A percentile compares a stretch with the other conserved stretches of the same genome.
Evolutionary conservation across 148 eudicot genomes (phyloP).

Genomic region (Rheum nobile): DNA sequence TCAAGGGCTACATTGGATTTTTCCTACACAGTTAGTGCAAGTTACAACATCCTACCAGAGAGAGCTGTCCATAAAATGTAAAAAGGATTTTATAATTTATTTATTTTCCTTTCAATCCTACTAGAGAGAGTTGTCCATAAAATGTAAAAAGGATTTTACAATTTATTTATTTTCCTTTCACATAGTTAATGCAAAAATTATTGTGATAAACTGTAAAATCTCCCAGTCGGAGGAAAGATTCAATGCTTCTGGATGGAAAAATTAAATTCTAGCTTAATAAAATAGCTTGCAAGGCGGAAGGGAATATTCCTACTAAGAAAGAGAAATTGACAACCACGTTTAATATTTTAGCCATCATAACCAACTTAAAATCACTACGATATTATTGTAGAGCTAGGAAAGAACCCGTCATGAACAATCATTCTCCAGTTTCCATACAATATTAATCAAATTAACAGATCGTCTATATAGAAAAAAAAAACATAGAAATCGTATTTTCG

Average conservation of each 20-base stretch:
- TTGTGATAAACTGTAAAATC: neutral
- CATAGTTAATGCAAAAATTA: neutral
- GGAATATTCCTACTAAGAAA: too few species aligned
- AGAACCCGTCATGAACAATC: neutral
- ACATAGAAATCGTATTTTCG: neutral
- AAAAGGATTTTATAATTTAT: neutral
- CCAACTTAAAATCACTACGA: neutral
- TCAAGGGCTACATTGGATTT: slow-evolving; percentile 84
- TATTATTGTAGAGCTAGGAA: neutral
- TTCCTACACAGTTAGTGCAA: slow-evolving; percentile 28
- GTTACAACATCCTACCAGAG: neutral
- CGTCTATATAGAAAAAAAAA: neutral
- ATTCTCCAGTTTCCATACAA: neutral
- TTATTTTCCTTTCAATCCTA: neutral
- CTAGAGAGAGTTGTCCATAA: neutral
- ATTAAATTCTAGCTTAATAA: too few species aligned
- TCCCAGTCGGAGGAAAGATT: neutral
- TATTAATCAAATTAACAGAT: neutral
- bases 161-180: neutral
- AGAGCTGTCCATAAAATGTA: neutral
- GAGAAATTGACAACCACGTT: neutral
- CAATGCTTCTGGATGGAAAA: neutral
- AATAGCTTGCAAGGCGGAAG: too few species aligned
- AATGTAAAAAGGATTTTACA: neutral
- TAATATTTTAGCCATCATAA: neutral